A percentile compares a stretch with the other conserved stretches of the same genome.
phyloP scores from a whole-genome alignment of 805 yeast species.

The Yamadazyma scolyti region DNA sequence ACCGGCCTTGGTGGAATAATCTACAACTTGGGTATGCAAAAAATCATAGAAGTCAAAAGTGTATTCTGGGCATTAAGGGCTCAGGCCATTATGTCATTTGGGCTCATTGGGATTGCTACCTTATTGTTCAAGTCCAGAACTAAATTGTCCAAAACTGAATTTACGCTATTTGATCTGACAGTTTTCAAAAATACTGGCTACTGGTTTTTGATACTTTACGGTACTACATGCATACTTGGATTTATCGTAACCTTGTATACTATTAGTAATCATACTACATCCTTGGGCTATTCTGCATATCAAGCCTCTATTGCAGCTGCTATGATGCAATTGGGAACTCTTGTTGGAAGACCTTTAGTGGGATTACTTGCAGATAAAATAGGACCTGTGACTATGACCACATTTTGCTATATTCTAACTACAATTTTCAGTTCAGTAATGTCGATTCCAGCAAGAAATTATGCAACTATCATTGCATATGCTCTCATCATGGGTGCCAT shows the following conservation, averaged over 20 bases:
- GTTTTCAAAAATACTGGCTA: slow-evolving; percentile 37
- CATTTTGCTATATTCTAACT: slow-evolving; percentile 18
- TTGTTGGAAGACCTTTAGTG: slow-evolving; percentile 51
- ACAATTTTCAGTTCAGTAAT: slow-evolving; percentile 29
- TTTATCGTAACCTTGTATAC: slow-evolving; percentile 53
- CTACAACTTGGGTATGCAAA: slow-evolving; percentile 41
- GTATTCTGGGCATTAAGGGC: slow-evolving; percentile 45
- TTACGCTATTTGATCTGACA: slow-evolving; percentile 30
- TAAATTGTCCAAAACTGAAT: slow-evolving; percentile 9
- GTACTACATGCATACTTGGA: slow-evolving; percentile 46
- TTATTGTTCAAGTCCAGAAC: slow-evolving; percentile 4
- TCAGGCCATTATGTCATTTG: slow-evolving; percentile 29
- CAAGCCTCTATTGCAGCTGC: slow-evolving; percentile 59
- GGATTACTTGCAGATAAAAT: slow-evolving; percentile 49
- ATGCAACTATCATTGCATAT: slow-evolving; percentile 51
- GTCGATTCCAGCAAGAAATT: slow-evolving; percentile 49
- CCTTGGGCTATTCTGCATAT: slow-evolving; percentile 50
- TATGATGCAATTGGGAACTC: slow-evolving; percentile 57
- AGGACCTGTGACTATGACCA: slow-evolving; percentile 49
- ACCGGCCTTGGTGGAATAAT: slow-evolving; percentile 46
- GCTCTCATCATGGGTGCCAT: slow-evolving; percentile 49
- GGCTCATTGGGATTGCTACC: slow-evolving; percentile 12
- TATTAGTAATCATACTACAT: slow-evolving; percentile 54
- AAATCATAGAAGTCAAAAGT: slow-evolving; percentile 25
- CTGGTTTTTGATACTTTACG: slow-evolving; percentile 35